Base-by-base conservation (phyloP, 768 basidiomycete species). In the Termitomyces sp. region DNA sequence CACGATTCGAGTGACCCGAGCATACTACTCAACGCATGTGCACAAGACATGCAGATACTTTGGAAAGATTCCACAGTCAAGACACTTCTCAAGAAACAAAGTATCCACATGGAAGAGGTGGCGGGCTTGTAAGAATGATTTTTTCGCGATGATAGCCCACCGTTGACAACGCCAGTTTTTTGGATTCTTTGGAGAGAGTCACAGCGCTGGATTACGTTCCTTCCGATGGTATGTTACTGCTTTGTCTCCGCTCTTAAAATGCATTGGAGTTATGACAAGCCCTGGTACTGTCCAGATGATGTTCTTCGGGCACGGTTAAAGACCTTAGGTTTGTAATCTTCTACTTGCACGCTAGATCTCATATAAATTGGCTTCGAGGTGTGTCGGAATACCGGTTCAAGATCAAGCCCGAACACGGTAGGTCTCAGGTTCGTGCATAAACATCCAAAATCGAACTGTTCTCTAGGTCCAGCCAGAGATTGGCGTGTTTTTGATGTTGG, bases 381-480 rank as follows among this genome's bases (percentile, higher is more conserved):
- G 86, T 86, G 21, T 83, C 84, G 6, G 88, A 89, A 66, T 83
- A 90, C 67, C 78, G 78, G 35, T 88, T 90, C 61, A 81, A 78
- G 60, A 81, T 88, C 68, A 77, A 64, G 21, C 27, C 57, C 19
- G 46, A 52, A 10, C 66, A 69, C 8, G 75, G 80, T 80, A 63
- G 45, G 75, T 60, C 23, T 4, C 11, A 19, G 28, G n/a, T 14
- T 28, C 14, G n/a, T 10, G 25, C n/a, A 16, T 47, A 37, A 23
- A 23, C 30, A 30, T 16, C 28, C 7, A 19, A 40, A 55, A n/a
- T 44, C 9, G n/a, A 41, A 17, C 34, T 41, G 12, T 37, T 57
- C 51, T 28, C 8, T 47, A 70, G 70, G 66, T 16, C 50, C 65
- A 37, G 55, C 68, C 41, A 64, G 72, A 34, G 73, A 76, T 56